Evolutionary conservation across 176 grass and related monocot species (phyloP), one percentile per base, ranked within the genome.

Genomic region (Guadua angustifolia): DNA sequence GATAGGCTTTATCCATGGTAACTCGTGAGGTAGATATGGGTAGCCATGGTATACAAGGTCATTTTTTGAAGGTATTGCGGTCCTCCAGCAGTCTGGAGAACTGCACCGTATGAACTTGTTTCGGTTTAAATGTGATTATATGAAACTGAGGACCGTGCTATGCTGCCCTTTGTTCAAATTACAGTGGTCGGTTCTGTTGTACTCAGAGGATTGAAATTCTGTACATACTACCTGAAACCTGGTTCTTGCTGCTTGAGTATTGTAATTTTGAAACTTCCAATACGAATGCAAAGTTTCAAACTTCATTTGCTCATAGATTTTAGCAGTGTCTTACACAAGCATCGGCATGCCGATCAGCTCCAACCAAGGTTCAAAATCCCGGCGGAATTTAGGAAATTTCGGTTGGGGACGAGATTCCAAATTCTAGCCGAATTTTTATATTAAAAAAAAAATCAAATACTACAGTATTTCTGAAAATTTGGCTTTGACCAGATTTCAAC

Each of bases 211-310:
- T 45, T 70, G 64, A 25, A 71, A 6, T 79, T 56, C 7, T 40
- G 35, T n/a, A 67, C 36, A 80, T 67, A 9, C 16, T 49, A 64
- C 22, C 35, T 79, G 77, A 79, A 61, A 59, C 75, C 22, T 62
- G 59, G 24, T 78, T 21, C 17, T 17, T 79, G 35, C 35, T 79
- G 26, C 25, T 35, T 0, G 59, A 49, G 60, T 33, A 43, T 15
- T 79, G 43, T 35, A 35, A 65, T 65, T 18, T 43, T 79, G 24
- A 24, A 58, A 40, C 36, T 35, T n/a, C 5, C 24, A 78, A 8
- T 38, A 19, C 6, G 46, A 49, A 49, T 6, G 11, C 22, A 17
- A 17, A 44, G 26, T 15, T 42, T 52, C 35, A 36, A 19, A 53
- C 47, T 35, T 12, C 26, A 24, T 56, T 9, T 36, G 40, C 38